These are phyloP conservation scores for Moniliophthora roreri DNA, from an alignment of 1,284 basidiomycete genomes.

Conservation along the genomic window DNA sequence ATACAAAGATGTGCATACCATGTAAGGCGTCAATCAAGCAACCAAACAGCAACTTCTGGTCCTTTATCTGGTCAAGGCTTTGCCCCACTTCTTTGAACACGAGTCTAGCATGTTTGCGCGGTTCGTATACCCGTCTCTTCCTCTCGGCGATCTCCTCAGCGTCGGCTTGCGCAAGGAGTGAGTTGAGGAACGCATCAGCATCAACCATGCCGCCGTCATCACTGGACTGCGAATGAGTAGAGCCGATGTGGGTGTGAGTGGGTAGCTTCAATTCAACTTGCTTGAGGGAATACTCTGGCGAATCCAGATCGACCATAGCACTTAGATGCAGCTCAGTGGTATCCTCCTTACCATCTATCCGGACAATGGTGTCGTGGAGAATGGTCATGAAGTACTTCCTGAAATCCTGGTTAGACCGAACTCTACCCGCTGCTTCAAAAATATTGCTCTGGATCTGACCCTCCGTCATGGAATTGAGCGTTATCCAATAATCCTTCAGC, in stretches of 20 bases:
- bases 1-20: neutral
- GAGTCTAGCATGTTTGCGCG: neutral
- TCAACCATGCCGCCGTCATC: no score
- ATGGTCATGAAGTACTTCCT: neutral
- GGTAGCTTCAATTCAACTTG: no score
- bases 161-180: no score
- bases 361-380: neutral
- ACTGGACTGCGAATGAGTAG: no score
- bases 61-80: neutral
- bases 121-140: neutral
- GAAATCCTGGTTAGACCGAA: neutral
- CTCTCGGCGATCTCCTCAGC: neutral
- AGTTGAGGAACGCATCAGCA: no score
- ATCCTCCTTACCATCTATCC: neutral
- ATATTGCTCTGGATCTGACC: neutral
- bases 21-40: neutral
- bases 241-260: no score
- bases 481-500: neutral
- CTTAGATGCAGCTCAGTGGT: neutral
- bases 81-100: neutral
- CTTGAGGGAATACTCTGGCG: no score
- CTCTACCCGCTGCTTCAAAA: neutral
- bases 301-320: neutral
- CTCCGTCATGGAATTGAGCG: neutral
- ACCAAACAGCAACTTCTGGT: neutral